Percentiles rank a stretch among this genome's conserved stretches.
Evolutionary conservation across 2,329 filamentous ascomycete genomes (phyloP).

Genomic region (Pseudofabraea citricarpa): DNA sequence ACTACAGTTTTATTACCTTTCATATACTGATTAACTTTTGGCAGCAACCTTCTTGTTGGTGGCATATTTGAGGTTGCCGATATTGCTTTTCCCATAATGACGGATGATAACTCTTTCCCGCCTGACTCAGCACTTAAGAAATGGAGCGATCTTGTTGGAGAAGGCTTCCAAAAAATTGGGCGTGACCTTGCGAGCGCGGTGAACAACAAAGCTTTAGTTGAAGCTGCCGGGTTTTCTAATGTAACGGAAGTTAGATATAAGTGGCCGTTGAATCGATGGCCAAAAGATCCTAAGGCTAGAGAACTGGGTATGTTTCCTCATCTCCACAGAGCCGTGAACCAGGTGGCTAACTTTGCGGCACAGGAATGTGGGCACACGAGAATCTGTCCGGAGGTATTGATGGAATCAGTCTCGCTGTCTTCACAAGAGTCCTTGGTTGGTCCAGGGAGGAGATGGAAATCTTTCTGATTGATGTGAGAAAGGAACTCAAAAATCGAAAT

Average conservation of each 20-base stretch:
- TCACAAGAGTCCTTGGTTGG: constrained; percentile 14
- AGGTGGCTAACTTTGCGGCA: background rate
- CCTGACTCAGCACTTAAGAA: constrained; percentile 6
- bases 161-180: constrained; percentile 26
- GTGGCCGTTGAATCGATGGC: constrained; percentile 47
- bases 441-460: constrained; percentile 11
- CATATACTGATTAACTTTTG: background rate
- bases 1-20: background rate
- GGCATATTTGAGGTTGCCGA: constrained; percentile 30
- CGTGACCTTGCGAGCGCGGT: constrained; percentile 27
- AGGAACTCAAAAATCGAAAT: constrained; percentile 9
- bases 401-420: constrained; percentile 16
- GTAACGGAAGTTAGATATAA: constrained; percentile 36
- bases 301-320: constrained; percentile 9
- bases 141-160: constrained; percentile 22
- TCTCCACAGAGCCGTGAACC: background rate
- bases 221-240: constrained; percentile 18
- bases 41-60: constrained; percentile 20
- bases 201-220: constrained; percentile 9
- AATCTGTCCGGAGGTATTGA: constrained; percentile 11
- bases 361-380: constrained; percentile 14
- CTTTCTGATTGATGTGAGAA: constrained; percentile 8
- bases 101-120: constrained; percentile 28
- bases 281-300: constrained; percentile 36
- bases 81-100: constrained; percentile 18